phyloP scores from a whole-genome alignment of 495 filamentous ascomycete genomes.

The Aspergillus saccharolyticus region DNA sequence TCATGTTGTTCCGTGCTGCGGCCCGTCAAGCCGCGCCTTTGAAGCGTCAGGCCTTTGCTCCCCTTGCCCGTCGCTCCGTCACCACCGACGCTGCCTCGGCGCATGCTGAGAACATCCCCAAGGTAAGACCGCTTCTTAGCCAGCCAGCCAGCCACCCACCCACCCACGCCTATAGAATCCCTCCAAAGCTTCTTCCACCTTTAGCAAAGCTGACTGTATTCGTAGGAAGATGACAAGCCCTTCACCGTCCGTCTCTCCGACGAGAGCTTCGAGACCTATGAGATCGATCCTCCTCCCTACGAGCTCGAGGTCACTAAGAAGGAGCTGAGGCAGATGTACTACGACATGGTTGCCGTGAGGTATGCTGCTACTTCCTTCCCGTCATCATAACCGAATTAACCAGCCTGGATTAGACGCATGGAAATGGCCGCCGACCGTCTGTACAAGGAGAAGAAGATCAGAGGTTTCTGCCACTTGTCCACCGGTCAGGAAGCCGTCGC shows the following conservation, averaged over 20 bases:
- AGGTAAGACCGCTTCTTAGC: conserved; percentile 42
- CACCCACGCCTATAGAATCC: too few species aligned
- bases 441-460: conserved; percentile 99
- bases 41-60: conserved; percentile 49
- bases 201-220: conserved; percentile 12
- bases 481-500: conserved; percentile 97
- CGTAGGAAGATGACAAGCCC: conserved; percentile 84
- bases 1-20: conserved; percentile 44
- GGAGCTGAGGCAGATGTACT: conserved; percentile 98
- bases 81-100: conserved; percentile 92
- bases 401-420: conserved; percentile 67
- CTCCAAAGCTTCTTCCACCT: too few species aligned
- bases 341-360: conserved; percentile 92
- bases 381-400: background rate
- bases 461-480: conserved; percentile 98
- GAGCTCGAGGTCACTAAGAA: conserved; percentile 90
- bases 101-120: conserved; percentile 72
- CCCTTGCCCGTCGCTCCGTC: conserved; percentile 65
- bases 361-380: conserved; percentile 38
- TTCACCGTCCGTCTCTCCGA: conserved; percentile 90
- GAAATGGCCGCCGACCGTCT: conserved; percentile 97
- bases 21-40: conserved; percentile 47
- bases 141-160: too few species aligned
- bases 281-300: conserved; percentile 92
- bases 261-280: conserved; percentile 99